Conservation (phyloP, 768 basidiomycete species). For the Phylloporus sp. region DNA sequence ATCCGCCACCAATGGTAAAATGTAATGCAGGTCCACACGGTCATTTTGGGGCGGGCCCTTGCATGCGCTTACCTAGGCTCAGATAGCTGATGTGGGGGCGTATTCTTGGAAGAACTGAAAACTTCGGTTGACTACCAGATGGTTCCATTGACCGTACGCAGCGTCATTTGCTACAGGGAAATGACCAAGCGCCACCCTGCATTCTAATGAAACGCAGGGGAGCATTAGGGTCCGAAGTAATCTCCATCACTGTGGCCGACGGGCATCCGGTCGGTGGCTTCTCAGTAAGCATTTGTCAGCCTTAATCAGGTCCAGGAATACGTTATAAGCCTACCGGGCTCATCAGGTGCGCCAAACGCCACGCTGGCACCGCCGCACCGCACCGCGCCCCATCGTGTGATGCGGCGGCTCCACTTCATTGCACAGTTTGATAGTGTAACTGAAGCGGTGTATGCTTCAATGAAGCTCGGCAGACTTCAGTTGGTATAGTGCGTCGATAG, state of each 20-base stretch:
- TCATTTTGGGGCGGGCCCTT: slow-evolving; percentile 12
- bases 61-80: slow-evolving; percentile 13
- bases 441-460: slow-evolving; percentile 10
- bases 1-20: slow-evolving; percentile 7
- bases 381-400: slow-evolving; percentile 7
- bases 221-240: slow-evolving; percentile 20
- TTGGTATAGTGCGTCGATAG: slow-evolving; percentile 3
- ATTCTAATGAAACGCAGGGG: slow-evolving; percentile 17
- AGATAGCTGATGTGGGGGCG: slow-evolving; percentile 3
- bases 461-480: slow-evolving; percentile 1
- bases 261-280: slow-evolving; percentile 13
- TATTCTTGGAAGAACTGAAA: slow-evolving; percentile 11
- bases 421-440: slow-evolving; percentile 1
- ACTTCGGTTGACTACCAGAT: slow-evolving; percentile 7
- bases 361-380: slow-evolving; percentile 14
- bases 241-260: slow-evolving; percentile 16
- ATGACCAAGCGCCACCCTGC: slow-evolving; percentile 14
- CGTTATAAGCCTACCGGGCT: slow-evolving; percentile 11
- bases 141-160: slow-evolving; percentile 6
- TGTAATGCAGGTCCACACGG: slow-evolving; percentile 16
- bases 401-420: slow-evolving; percentile 4
- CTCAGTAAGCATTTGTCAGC: slow-evolving; percentile 23
- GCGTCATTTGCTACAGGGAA: slow-evolving; percentile 9
- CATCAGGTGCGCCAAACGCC: slow-evolving; percentile 15
- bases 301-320: slow-evolving; percentile 1